A percentile compares a stretch with the other conserved stretches of the same genome.
phyloP scores from a whole-genome alignment of 352 stramenopile genomes.

The Elongisporangium anandrum region DNA sequence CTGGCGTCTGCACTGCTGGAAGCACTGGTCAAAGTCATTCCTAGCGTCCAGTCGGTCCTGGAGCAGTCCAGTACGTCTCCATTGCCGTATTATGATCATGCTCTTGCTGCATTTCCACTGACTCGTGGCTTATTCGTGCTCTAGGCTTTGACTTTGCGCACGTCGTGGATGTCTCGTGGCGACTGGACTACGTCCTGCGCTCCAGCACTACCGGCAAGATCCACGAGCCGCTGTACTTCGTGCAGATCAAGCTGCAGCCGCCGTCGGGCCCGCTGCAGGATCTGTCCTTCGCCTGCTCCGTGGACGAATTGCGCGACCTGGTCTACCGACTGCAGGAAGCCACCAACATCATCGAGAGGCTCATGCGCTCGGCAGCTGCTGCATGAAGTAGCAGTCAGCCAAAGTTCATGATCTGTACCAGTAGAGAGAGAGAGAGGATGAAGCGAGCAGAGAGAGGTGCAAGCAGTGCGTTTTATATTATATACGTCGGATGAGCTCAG shows the following conservation, averaged over 20 bases:
- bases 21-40: conserved; percentile 11
- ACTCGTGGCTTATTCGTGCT: neutral
- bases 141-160: conserved; percentile 72
- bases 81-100: neutral
- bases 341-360: conserved; percentile 52
- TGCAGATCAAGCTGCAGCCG: conserved; percentile 57
- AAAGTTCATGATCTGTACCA: neutral
- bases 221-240: conserved; percentile 54
- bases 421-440: neutral
- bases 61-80: conserved; percentile 24
- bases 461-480: conserved; percentile 1
- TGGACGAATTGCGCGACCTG: conserved; percentile 60
- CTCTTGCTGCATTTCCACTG: neutral
- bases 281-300: conserved; percentile 56
- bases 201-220: conserved; percentile 52
- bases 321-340: conserved; percentile 72
- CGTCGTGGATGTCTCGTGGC: conserved; percentile 66
- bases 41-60: conserved; percentile 22
- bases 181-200: conserved; percentile 64
- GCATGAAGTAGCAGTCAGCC: neutral
- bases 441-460: too few relatives aligned
- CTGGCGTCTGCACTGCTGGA: conserved; percentile 19
- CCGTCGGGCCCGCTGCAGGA: conserved; percentile 28
- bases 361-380: conserved; percentile 9
- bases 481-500: neutral